Conservation (phyloP, 2,329 filamentous ascomycete species). For the Cadophora gregata region DNA sequence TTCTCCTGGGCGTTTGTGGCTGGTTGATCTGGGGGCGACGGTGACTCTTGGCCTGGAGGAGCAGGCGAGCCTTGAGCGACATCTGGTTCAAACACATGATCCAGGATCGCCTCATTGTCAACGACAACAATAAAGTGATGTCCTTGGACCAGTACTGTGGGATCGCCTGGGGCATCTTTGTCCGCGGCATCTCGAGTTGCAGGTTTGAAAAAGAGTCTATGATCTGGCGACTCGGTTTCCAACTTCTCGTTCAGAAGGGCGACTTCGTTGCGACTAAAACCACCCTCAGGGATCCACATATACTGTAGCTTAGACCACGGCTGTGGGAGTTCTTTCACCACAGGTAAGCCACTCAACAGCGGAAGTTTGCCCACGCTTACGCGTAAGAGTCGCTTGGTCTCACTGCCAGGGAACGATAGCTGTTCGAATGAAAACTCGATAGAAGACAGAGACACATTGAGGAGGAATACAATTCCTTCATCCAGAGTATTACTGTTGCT, state of each 20-base stretch:
- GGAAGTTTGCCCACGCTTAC: neutral
- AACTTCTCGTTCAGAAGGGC: conserved; percentile 1
- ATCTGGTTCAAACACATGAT: conserved; percentile 3
- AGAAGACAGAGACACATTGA: neutral
- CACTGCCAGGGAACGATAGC: neutral
- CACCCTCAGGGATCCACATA: neutral
- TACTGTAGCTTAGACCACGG: conserved; percentile 5
- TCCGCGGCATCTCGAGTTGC: neutral
- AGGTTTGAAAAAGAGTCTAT: conserved; percentile 4
- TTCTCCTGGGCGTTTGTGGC: neutral
- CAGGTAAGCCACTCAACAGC: neutral
- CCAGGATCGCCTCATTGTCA: neutral
- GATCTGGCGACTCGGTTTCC: neutral
- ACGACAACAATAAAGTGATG: conserved; percentile 12
- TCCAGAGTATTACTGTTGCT: neutral
- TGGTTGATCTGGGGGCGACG: neutral
- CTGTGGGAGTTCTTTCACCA: conserved; percentile 3
- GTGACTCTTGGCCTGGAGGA: neutral
- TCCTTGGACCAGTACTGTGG: neutral
- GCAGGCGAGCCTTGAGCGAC: neutral
- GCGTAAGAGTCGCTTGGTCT: conserved; percentile 2
- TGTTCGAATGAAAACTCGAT: neutral
- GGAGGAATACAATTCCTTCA: neutral
- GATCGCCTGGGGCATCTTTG: neutral
- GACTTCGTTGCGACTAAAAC: neutral